Base-by-base conservation (phyloP, 2,329 filamentous ascomycete genomes). In the Westerdykella sp. region DNA sequence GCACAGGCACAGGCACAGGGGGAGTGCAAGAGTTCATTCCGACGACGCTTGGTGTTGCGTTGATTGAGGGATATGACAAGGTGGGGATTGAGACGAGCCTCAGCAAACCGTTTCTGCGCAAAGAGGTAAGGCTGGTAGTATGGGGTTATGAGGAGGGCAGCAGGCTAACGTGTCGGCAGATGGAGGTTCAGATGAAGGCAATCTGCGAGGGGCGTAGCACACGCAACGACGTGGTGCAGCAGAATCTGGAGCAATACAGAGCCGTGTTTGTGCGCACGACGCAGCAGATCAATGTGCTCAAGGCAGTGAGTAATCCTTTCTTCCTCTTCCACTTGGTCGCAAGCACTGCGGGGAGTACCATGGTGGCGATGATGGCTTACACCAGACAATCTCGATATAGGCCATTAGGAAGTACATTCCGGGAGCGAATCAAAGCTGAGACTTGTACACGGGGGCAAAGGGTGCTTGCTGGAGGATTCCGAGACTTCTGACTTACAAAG, bases 121-220 rank as follows among this genome's bases (percentile, higher is more conserved):
- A 97, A 68, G 89, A 98, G 63, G 73, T 73, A 60, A 56, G 64
- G 54, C 32, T 34, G 25, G 25, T 37, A 22, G 45, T 37, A 43
- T 37, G 37, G 36, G 42, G 36, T 42, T 42, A 18, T 39, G 37
- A 15, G n/a, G 18, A 22, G 15, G 37, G 32, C 44, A 9, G 39
- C 40, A 30, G 21, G 45, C 53, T 57, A 47, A 59, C 45, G 14
- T n/a, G 15, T 48, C 41, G 40, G 47, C 52, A 75, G 74, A 96
- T 96, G 88, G 93, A 98, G 69, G 71, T 88, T 48, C 87, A 89
- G 65, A 96, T 98, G 91, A 93, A 90, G 64, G 87, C 87, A 45
- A 96, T 98, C 44, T 97, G 93, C 68, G 89, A 91, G 46, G 93
- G 93, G 21, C 81, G 79, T 40, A 85, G 81, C 51, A 86, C 83